Evolutionary conservation across 2,329 filamentous ascomycete genomes (phyloP).

Genomic region (Paradendryphiella salina): DNA sequence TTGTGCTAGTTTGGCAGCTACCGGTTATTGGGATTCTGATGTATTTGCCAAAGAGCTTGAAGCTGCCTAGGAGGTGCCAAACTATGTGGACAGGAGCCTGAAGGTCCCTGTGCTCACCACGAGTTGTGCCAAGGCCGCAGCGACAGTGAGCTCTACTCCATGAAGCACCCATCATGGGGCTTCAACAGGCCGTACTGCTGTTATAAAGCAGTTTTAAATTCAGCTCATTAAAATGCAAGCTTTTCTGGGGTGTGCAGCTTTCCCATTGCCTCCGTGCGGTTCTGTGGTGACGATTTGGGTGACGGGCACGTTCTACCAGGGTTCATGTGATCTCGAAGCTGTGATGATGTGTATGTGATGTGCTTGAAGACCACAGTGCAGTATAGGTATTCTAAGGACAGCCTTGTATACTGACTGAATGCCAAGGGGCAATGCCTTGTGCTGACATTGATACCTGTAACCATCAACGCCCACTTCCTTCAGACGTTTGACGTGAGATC

Average conservation of each 20-base stretch:
- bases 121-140: not conserved
- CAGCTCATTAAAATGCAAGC: not conserved
- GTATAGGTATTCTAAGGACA: not conserved
- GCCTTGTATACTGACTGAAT: not conserved
- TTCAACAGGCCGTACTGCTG: not conserved
- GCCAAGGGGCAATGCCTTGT: not conserved
- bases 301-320: not conserved
- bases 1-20: not conserved
- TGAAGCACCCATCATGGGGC: not conserved
- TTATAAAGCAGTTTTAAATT: not conserved
- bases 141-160: constrained; percentile 1
- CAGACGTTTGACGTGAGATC: not conserved
- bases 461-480: not conserved
- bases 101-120: not conserved
- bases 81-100: not conserved
- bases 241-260: not conserved
- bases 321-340: not conserved
- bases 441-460: not conserved
- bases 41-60: not conserved
- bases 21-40: not conserved
- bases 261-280: not conserved
- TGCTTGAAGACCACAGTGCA: not conserved
- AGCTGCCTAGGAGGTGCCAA: not conserved
- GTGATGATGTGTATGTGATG: not conserved
- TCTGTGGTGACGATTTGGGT: not conserved